Evolutionary conservation across 495 filamentous ascomycete species (phyloP).

Genomic region (Annulohypoxylon nitens): DNA sequence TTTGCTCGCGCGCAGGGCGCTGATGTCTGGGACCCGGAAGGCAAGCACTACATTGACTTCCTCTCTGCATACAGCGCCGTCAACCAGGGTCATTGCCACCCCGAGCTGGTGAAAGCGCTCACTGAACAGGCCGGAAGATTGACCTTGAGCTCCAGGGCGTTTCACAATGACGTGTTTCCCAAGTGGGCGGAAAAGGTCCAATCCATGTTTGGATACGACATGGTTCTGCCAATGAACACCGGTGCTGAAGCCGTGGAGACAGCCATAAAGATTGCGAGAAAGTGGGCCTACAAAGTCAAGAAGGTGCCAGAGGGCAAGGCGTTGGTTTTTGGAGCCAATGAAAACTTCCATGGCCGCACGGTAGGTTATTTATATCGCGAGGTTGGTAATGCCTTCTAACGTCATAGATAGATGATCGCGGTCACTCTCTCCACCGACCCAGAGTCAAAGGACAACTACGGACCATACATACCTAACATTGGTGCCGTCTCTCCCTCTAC

Average conservation of each 20-base stretch:
- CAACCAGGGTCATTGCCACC: constrained; percentile 99
- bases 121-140: constrained; percentile 90
- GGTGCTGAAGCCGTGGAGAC: constrained; percentile 99
- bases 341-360: constrained; percentile 98
- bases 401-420: constrained; percentile 80
- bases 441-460: constrained; percentile 96
- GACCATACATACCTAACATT: constrained; percentile 91
- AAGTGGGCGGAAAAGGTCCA: constrained; percentile 95
- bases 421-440: constrained; percentile 95
- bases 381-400: constrained; percentile 41
- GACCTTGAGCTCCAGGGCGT: constrained; percentile 94
- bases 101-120: constrained; percentile 89
- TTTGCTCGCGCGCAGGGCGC: constrained; percentile 85
- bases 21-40: constrained; percentile 97
- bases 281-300: constrained; percentile 99
- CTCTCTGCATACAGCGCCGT: constrained; percentile 97
- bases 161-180: constrained; percentile 99
- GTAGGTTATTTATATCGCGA: constrained; percentile 63
- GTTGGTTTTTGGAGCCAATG: constrained; percentile 82
- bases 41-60: constrained; percentile 97
- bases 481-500: constrained; percentile 84
- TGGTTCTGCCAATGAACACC: constrained; percentile 99
- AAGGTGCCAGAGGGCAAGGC: constrained; percentile 87
- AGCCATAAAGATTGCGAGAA: constrained; percentile 94
- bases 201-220: constrained; percentile 90